Conservation (phyloP, 2,329 filamentous ascomycete species). For the Trichothecium sympodiale region DNA sequence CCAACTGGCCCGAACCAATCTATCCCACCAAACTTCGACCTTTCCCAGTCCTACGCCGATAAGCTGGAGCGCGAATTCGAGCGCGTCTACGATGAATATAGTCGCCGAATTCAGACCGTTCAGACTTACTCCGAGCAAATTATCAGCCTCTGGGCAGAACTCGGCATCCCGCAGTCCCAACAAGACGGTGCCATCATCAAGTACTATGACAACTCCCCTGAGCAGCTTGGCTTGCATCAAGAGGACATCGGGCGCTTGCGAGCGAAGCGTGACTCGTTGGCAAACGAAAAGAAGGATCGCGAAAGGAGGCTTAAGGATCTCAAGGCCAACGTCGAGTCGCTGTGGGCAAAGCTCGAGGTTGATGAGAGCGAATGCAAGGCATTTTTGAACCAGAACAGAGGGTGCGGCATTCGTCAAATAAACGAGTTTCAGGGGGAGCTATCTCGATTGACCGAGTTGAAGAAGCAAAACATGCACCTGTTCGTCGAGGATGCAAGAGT, state of each 20-base stretch:
- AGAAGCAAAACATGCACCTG: conserved; percentile 86
- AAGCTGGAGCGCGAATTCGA: conserved; percentile 85
- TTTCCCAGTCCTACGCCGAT: conserved; percentile 82
- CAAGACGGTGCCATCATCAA: conserved; percentile 82
- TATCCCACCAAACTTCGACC: conserved; percentile 74
- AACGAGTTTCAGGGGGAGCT: conserved; percentile 96
- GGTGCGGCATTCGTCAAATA: conserved; percentile 81
- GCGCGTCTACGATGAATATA: conserved; percentile 93
- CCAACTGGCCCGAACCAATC: conserved; percentile 68
- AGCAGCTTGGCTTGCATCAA: conserved; percentile 86
- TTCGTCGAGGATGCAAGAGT: conserved; percentile 92
- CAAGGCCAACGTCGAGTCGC: conserved; percentile 62
- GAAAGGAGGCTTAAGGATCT: conserved; percentile 71
- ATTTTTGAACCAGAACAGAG: conserved; percentile 79
- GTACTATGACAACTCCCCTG: conserved; percentile 78
- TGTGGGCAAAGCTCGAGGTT: conserved; percentile 83
- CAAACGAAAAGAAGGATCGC: conserved; percentile 78
- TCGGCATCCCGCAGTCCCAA: conserved; percentile 87
- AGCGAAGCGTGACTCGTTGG: conserved; percentile 66
- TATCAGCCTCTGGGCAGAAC: conserved; percentile 89
- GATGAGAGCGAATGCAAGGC: conserved; percentile 73
- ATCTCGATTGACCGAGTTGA: conserved; percentile 75
- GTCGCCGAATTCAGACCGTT: conserved; percentile 66
- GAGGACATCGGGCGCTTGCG: conserved; percentile 69
- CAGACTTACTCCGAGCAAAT: conserved; percentile 70